Base-by-base conservation (phyloP, 1,284 basidiomycete genomes). In the Boletus hoseneyae region DNA sequence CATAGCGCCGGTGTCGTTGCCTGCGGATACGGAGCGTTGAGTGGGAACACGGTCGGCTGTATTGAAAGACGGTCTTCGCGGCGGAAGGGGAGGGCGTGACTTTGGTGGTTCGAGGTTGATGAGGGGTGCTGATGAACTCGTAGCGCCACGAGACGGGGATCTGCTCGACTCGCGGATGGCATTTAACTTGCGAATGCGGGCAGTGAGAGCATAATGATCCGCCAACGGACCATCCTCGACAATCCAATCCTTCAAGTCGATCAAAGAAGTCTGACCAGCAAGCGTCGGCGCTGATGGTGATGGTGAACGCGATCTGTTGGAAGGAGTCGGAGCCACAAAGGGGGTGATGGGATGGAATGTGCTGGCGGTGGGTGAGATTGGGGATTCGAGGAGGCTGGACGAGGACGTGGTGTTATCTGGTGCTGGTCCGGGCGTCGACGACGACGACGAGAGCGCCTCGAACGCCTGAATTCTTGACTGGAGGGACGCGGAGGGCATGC, bases 191-290 rank as follows among this genome's bases (percentile, higher is more conserved):
- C 57, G 40, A 51, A 60, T 52, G 47, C 55, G 52, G 35, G 43
- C 36, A 29, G 51, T 50, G 53, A 56, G 57, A 8, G 60, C 21
- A 41, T 50, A 58, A 42, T 45, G 55, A 29, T 64, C 23, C 23
- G 7, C 47, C 59, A 68, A 57, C 47, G 74, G 69, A 7, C 78
- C 80, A 57, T 85, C 83, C 45, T 85, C 85, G 48, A 87, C 71
- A 48, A 86, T 76, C 85, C 86, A 88, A 62, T 88, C 85, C 54
- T 78, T 79, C 51, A 89, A 73, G 68, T 89, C 86, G 55, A 87
- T 77, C 48, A 86, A 70, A 32, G 87, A 87, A 1, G 80, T 72
- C 58, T 77, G 82, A 38, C 77, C 70, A 35, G 75, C 75, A 13
- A 84, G 67, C 53, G 72, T 76, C 18, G 76, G 75, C 1, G 80